phyloP scores from a whole-genome alignment of 495 filamentous ascomycete genomes.

The Venustampulla echinocandica region DNA sequence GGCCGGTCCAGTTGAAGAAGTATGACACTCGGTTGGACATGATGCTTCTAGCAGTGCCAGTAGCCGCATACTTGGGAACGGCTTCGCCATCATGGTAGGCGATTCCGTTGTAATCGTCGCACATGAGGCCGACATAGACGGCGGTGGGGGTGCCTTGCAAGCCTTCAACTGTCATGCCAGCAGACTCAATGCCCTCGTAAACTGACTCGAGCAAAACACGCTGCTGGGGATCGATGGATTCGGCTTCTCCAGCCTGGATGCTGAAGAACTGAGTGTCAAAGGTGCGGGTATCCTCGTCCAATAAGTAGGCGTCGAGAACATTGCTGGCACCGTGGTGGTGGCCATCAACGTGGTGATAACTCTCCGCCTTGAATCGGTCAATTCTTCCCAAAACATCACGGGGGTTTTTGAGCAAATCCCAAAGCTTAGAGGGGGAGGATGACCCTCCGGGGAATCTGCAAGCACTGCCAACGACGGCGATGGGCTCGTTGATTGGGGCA shows the following conservation, averaged over 20 bases:
- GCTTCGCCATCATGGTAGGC: slow-evolving; percentile 25
- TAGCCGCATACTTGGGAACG: slow-evolving; percentile 25
- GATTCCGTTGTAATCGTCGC: slow-evolving; percentile 29
- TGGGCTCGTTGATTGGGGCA: slow-evolving; percentile 29
- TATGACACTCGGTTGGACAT: slow-evolving; percentile 55
- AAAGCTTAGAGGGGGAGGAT: slow-evolving; percentile 42
- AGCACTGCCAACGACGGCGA: slow-evolving; percentile 52
- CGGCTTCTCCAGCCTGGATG: slow-evolving; percentile 46
- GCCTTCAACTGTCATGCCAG: slow-evolving; percentile 32
- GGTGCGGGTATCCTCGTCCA: slow-evolving; percentile 41
- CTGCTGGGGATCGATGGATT: slow-evolving; percentile 51
- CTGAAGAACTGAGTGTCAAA: slow-evolving; percentile 57
- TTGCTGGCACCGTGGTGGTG: slow-evolving; percentile 9
- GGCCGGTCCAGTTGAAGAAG: slow-evolving; percentile 47
- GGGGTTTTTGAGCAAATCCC: slow-evolving; percentile 39
- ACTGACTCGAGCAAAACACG: slow-evolving; percentile 46
- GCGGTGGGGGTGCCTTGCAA: slow-evolving; percentile 22
- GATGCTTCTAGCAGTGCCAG: slow-evolving; percentile 42
- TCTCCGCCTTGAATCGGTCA: slow-evolving; percentile 42
- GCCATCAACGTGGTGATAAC: slow-evolving; percentile 35
- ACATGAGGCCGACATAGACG: slow-evolving; percentile 29
- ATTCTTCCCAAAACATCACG: slow-evolving; percentile 26
- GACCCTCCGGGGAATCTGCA: slow-evolving; percentile 52
- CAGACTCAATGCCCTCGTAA: slow-evolving; percentile 49
- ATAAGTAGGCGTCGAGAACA: slow-evolving; percentile 29